Conservation (phyloP, 2,329 filamentous ascomycete species). For the Paecilomyces niveus region DNA sequence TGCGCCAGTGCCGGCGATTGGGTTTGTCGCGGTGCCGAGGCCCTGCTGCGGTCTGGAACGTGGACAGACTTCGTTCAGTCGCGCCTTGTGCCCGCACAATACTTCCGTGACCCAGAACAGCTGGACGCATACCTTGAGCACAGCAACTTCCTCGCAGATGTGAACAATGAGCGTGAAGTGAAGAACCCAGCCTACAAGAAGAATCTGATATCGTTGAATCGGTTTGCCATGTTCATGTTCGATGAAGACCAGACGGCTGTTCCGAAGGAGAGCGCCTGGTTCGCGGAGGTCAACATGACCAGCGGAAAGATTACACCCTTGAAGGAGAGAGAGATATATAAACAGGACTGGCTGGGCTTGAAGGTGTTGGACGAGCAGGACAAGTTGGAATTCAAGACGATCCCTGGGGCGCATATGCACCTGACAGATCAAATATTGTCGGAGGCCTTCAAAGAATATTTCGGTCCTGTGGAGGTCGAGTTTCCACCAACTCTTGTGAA, state of each 20-base stretch:
- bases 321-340: conserved; percentile 65
- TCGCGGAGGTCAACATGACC: conserved; percentile 73
- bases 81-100: conserved; percentile 84
- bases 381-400: conserved; percentile 65
- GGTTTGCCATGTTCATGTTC: conserved; percentile 86
- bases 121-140: conserved; percentile 66
- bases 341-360: conserved; percentile 89
- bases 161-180: conserved; percentile 78
- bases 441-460: conserved; percentile 53
- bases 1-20: conserved; percentile 63
- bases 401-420: conserved; percentile 77
- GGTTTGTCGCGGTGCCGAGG: conserved; percentile 74
- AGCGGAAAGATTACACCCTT: conserved; percentile 57
- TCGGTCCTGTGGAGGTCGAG: conserved; percentile 24
- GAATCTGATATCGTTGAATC: conserved; percentile 62
- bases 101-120: conserved; percentile 69
- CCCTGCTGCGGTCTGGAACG: conserved; percentile 68
- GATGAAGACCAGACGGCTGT: conserved; percentile 77
- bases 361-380: conserved; percentile 70
- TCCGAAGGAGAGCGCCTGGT: conserved; percentile 88
- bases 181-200: conserved; percentile 71
- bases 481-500: conserved; percentile 8
- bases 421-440: conserved; percentile 60
- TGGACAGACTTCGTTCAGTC: conserved; percentile 74
- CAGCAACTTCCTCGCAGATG: conserved; percentile 86